phyloP scores from a whole-genome alignment of 164 flowering plant species.

The Annona cherimola region DNA sequence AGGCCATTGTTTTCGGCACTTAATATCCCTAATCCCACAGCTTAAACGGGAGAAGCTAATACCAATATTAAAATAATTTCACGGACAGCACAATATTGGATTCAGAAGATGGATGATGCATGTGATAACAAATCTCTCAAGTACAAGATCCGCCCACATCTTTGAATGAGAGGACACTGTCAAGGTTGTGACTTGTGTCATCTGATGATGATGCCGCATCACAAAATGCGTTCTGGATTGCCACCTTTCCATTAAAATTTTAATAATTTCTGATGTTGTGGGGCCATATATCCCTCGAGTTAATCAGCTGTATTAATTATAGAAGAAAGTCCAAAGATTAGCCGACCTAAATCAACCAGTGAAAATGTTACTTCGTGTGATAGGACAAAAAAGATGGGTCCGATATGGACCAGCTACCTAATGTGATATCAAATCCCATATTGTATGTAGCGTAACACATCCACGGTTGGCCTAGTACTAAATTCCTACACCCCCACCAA shows the following conservation, averaged over 20 bases:
- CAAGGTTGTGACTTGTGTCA: not conserved
- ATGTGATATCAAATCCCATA: conserved; percentile 9
- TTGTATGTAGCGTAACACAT: not conserved
- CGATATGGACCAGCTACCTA: conserved; percentile 6
- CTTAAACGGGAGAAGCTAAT: not conserved
- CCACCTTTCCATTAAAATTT: not conserved
- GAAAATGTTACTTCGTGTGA: conserved; percentile 3
- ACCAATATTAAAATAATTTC: not conserved
- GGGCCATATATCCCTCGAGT: not conserved
- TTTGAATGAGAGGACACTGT: conserved; percentile 2
- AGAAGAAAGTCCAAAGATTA: conserved; percentile 2
- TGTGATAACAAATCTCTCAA: conserved; percentile 4
- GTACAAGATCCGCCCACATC: not conserved
- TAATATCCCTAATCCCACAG: not conserved
- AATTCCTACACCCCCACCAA: not conserved
- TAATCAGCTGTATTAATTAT: not conserved
- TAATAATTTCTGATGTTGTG: not conserved
- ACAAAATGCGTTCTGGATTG: not conserved
- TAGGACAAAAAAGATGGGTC: not conserved
- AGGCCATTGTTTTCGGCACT: not conserved
- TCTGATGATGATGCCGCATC: not conserved
- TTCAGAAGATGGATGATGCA: not conserved
- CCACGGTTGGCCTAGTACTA: not conserved
- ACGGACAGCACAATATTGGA: not conserved
- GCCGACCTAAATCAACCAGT: conserved; percentile 9